phyloP scores from a whole-genome alignment of 2,329 filamentous ascomycete genomes.

The Colletotrichum musicola region DNA sequence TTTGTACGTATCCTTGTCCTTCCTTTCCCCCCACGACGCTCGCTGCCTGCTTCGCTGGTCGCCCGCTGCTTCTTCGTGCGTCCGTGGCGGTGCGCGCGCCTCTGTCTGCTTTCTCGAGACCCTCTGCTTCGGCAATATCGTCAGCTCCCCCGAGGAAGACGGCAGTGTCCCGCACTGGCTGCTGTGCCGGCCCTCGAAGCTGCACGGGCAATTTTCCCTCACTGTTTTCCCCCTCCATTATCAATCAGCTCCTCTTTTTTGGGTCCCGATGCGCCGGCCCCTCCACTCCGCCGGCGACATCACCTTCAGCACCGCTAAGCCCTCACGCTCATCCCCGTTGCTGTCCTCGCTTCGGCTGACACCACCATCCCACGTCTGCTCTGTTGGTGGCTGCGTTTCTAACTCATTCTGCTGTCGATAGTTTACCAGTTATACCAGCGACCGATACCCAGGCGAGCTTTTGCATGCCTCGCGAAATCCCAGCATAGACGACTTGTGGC shows the following conservation, averaged over 20 bases:
- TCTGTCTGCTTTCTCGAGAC: background rate
- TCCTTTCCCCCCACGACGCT: background rate
- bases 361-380: background rate
- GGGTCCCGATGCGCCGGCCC: slow-evolving; percentile 36
- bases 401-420: slow-evolving; percentile 6
- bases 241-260: slow-evolving; percentile 39
- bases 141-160: background rate
- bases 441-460: slow-evolving; percentile 35
- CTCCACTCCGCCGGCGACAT: slow-evolving; percentile 35
- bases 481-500: slow-evolving; percentile 22
- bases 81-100: slow-evolving; percentile 3
- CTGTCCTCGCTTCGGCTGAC: slow-evolving; percentile 4
- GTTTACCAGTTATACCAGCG: slow-evolving; percentile 15
- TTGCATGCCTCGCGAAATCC: slow-evolving; percentile 32
- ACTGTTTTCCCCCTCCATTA: slow-evolving; percentile 22
- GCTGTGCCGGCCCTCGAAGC: slow-evolving; percentile 1
- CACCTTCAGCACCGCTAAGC: slow-evolving; percentile 18
- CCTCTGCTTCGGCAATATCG: background rate
- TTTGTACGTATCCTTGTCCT: slow-evolving; percentile 37
- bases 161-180: background rate
- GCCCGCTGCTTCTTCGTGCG: background rate
- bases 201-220: slow-evolving; percentile 32
- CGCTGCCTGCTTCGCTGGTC: slow-evolving; percentile 23
- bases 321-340: background rate
- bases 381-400: slow-evolving; percentile 2